These are phyloP conservation scores for Cladophialophora immunda DNA, from an alignment of 2,329 filamentous ascomycete species.

Conservation along the genomic window DNA sequence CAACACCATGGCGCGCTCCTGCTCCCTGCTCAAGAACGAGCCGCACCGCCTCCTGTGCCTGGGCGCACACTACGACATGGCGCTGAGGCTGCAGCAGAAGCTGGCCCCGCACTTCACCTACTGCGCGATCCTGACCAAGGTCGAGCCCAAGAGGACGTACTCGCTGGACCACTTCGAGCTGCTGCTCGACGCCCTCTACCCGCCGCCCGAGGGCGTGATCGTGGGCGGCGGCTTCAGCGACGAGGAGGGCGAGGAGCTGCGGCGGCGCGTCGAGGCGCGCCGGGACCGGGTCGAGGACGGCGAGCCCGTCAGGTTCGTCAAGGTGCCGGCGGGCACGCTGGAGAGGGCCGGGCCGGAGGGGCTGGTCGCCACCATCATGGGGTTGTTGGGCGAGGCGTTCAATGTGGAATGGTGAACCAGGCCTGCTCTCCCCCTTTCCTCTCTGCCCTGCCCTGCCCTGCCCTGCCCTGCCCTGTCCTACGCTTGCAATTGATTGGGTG, in stretches of 20 bases:
- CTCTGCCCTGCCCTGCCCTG: too few relatives aligned
- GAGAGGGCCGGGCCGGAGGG: slow-evolving; percentile 12
- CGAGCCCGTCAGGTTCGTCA: slow-evolving; percentile 3
- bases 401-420: slow-evolving; percentile 8
- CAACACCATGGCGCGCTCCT: not conserved
- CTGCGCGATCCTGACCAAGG: slow-evolving; percentile 19
- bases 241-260: slow-evolving; percentile 17
- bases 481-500: too few relatives aligned
- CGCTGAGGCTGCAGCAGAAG: slow-evolving; percentile 8
- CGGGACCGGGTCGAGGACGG: slow-evolving; percentile 4
- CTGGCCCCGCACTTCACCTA: slow-evolving; percentile 13
- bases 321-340: not conserved
- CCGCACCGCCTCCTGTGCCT: slow-evolving; percentile 12
- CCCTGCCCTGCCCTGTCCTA: too few relatives aligned
- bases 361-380: slow-evolving; percentile 2
- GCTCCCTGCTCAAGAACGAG: slow-evolving; percentile 6
- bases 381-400: slow-evolving; percentile 11
- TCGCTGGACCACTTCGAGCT: slow-evolving; percentile 13
- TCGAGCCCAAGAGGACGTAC: slow-evolving; percentile 19
- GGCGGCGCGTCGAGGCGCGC: not conserved
- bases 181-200: slow-evolving; percentile 8
- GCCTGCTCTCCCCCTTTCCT: too few relatives aligned
- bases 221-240: slow-evolving; percentile 11
- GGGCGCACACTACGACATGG: slow-evolving; percentile 15
- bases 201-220: slow-evolving; percentile 13